Evolutionary conservation across 371 early-diverging fungal genomes (phyloP).

Genomic region (Haplosporangium sp.): DNA sequence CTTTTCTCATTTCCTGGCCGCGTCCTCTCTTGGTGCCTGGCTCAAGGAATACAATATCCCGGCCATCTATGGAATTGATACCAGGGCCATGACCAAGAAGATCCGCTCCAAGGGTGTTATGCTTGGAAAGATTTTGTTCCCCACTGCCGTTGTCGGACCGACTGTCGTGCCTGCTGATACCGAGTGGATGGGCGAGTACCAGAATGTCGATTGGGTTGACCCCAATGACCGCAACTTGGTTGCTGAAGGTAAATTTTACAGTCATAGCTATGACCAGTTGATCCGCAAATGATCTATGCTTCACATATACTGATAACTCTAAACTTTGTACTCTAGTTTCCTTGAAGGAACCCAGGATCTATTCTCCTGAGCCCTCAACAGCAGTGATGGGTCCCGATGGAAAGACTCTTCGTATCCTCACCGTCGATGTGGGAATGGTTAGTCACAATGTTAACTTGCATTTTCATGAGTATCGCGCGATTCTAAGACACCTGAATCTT

Average conservation of each 20-base stretch:
- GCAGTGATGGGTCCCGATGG: constrained; percentile 78
- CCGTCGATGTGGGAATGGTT: constrained; percentile 96
- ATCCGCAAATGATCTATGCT: too few species aligned
- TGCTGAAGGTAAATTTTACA: constrained; percentile 67
- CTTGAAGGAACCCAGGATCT: constrained; percentile 79
- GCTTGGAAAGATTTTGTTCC: constrained; percentile 86
- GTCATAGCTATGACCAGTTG: too few species aligned
- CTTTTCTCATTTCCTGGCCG: constrained; percentile 92
- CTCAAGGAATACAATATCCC: constrained; percentile 89
- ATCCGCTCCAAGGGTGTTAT: constrained; percentile 92
- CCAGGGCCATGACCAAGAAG: constrained; percentile 92
- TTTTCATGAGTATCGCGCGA: background rate
- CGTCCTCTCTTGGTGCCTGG: constrained; percentile 88
- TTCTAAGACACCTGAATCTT: background rate
- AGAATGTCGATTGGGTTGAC: constrained; percentile 91
- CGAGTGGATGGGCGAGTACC: constrained; percentile 74
- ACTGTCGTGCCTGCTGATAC: constrained; percentile 55
- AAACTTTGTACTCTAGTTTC: constrained; percentile 73
- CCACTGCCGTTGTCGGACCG: constrained; percentile 61
- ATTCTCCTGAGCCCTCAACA: constrained; percentile 73
- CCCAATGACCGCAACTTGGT: constrained; percentile 94
- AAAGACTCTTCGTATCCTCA: constrained; percentile 84
- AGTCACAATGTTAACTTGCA: background rate
- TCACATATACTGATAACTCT: background rate
- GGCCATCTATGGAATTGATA: constrained; percentile 93